Conservation (phyloP, 495 filamentous ascomycete species). For the Sabuloglossum arenarium region DNA sequence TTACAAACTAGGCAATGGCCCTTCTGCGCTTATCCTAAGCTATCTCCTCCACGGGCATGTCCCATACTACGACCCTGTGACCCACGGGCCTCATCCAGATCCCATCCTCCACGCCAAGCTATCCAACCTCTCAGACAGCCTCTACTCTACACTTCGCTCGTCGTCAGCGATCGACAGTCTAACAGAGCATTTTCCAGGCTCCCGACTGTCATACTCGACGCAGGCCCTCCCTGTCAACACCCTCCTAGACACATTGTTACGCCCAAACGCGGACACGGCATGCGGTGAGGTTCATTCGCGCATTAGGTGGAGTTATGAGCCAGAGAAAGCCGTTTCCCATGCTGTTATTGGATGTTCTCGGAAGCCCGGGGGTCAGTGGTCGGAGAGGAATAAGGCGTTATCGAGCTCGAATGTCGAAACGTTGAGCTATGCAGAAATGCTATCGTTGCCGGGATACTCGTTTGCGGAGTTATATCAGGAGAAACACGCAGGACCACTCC, state of each 20-base stretch:
- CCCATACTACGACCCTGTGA: slow-evolving; percentile 28
- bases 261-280: slow-evolving; percentile 41
- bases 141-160: not conserved
- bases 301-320: slow-evolving; percentile 32
- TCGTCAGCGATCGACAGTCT: slow-evolving; percentile 22
- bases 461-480: slow-evolving; percentile 31
- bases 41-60: slow-evolving; percentile 47
- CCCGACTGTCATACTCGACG: slow-evolving; percentile 37
- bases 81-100: slow-evolving; percentile 33
- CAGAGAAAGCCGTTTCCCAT: slow-evolving; percentile 32
- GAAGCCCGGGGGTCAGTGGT: slow-evolving; percentile 42
- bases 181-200: slow-evolving; percentile 40
- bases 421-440: slow-evolving; percentile 42
- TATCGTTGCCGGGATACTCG: slow-evolving; percentile 41
- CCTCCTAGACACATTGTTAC: slow-evolving; percentile 39
- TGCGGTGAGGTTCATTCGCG: slow-evolving; percentile 26
- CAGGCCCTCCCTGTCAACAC: slow-evolving; percentile 45
- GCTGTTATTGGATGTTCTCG: slow-evolving; percentile 33
- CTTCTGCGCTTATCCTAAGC: slow-evolving; percentile 43
- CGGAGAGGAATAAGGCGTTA: slow-evolving; percentile 22
- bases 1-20: slow-evolving; percentile 32
- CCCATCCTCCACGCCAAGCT: slow-evolving; percentile 36
- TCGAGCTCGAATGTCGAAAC: slow-evolving; percentile 19
- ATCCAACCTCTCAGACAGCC: slow-evolving; percentile 20
- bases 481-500: slow-evolving; percentile 22